Base-by-base conservation (phyloP, 768 basidiomycete genomes). In the Collybiopsis confluens region DNA sequence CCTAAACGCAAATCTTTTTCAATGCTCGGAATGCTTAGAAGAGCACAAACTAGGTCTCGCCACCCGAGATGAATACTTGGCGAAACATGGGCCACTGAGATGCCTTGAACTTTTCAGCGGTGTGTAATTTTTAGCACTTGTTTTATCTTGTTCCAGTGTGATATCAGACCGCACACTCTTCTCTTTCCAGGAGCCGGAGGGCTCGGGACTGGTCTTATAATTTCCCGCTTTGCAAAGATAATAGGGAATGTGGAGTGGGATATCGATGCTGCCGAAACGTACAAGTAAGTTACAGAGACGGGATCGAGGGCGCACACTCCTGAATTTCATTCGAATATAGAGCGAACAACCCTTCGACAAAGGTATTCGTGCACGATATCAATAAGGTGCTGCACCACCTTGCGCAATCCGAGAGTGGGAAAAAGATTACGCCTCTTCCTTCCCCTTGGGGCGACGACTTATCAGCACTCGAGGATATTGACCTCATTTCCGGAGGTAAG, bases 51-150 rank as follows among this genome's bases (percentile, higher is more conserved):
- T 62, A 2, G 56, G 52, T 24, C 54, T 77, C 2, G 54, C 66
- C 15, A 62, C 69, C 16, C 60, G 63, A 11, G 55, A 66, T 4
- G 38, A 59, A 4, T 68, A 79, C 7, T 58, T 70, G 4, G 52
- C 62, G 21, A 65, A 65, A 10, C 68, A 79, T 40, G 73, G 70
- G 7, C 77, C 76, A 20, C 66, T 90, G 21, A 68, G 75, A 50
- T 82, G 82, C 1, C 56, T 90, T 54, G 88, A 90, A 61, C 68
- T 90, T 6, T 90, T 89, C 59, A 75, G 79, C 62, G 88, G 86
- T 86, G 60, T 50, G 69, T 58, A 28, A 50, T 56, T 30, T 18
- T 47, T 13, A 24, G 49, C 28, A 33, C 30, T 33, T 33, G 30
- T 33, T 6, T 33, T 33, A 13, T 5, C 5, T 33, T 33, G 5